Evolutionary conservation across 1,284 basidiomycete species (phyloP).

Genomic region (Coniferiporia sulphurascens): DNA sequence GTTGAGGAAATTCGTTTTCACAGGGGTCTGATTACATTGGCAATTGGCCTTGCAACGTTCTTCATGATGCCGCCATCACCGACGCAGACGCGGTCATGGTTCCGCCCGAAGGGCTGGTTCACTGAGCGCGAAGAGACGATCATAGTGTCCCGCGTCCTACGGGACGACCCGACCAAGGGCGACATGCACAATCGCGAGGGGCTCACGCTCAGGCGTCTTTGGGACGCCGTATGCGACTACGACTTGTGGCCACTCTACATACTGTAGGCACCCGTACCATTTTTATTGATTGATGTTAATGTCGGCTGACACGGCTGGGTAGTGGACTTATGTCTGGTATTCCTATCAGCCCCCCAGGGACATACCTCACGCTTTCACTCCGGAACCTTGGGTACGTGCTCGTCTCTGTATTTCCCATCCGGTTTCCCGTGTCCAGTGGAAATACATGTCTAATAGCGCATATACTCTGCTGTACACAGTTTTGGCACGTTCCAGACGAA

Average conservation of each 20-base stretch:
- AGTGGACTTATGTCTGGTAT: constrained; percentile 45
- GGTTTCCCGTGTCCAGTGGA: not conserved
- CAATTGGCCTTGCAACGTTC: constrained; percentile 58
- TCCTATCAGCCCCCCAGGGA: constrained; percentile 42
- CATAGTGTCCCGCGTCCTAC: constrained; percentile 53
- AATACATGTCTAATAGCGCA: not conserved
- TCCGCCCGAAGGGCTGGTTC: constrained; percentile 70
- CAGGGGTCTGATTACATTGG: constrained; percentile 46
- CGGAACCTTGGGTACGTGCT: constrained; percentile 45
- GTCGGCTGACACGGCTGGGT: not conserved
- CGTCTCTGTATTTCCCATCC: not conserved
- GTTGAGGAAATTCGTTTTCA: not conserved
- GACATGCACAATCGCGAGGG: constrained; percentile 80
- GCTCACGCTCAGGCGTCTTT: constrained; percentile 49
- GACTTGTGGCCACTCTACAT: constrained; percentile 70
- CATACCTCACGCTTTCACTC: constrained; percentile 60
- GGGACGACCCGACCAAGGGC: constrained; percentile 65
- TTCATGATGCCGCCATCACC: constrained; percentile 67
- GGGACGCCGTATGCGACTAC: constrained; percentile 54
- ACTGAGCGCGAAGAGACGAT: constrained; percentile 50
- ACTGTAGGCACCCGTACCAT: constrained; percentile 29
- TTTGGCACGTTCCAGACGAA: constrained; percentile 60
- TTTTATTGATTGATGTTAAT: not conserved
- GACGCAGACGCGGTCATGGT: constrained; percentile 64
- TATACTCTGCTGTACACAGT: constrained; percentile 24